Evolutionary conservation across 2,329 filamentous ascomycete genomes (phyloP), one percentile per base, ranked within the genome.

Genomic region (Botrytis paeoniae): DNA sequence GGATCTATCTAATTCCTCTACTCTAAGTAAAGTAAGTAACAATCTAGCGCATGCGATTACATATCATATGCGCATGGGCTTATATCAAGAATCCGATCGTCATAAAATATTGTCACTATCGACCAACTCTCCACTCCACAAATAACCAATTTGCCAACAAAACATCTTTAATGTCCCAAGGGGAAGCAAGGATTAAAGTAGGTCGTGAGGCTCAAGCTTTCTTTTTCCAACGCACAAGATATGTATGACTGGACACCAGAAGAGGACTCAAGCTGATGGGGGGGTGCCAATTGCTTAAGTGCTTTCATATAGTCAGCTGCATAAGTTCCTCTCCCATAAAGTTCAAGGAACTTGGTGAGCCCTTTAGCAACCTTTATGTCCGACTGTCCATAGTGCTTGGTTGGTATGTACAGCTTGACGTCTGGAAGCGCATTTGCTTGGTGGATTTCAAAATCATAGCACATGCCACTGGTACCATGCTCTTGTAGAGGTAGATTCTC

Each of bases 181-280:
- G 61, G n/a, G 18, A 45, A 20, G n/a, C 18, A 43, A 63, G 62
- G 62, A 64, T 64, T 64, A 29, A 64, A 64, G 41, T 64, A 45
- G 62, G 62, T 22, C n/a, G 39, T 64, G n/a, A 64, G 41, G 9
- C 62, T 64, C 7, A 64, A 43, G 20, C 62, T 64, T 22, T 45
- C 62, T 32, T 45, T 64, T 2, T 64, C 62, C 8, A 64, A 64
- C 10, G 62, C 62, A 45, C 62, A 64, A 43, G 62, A 64, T 32
- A 64, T 35, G 39, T 64, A 64, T 25, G 62, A 45, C n/a, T 45
- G 62, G 14, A 64, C n/a, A 22, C 62, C 62, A 16, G 62, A 64
- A 35, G 62, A 64, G 18, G 62, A 45, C 62, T 64, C 62, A 32
- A 64, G 62, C n/a, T 64, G 62, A 64, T 64, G 62, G 29, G 45